These are phyloP conservation scores for Komagataella pastoris DNA, from an alignment of 805 yeast species.

Conservation along the genomic window DNA sequence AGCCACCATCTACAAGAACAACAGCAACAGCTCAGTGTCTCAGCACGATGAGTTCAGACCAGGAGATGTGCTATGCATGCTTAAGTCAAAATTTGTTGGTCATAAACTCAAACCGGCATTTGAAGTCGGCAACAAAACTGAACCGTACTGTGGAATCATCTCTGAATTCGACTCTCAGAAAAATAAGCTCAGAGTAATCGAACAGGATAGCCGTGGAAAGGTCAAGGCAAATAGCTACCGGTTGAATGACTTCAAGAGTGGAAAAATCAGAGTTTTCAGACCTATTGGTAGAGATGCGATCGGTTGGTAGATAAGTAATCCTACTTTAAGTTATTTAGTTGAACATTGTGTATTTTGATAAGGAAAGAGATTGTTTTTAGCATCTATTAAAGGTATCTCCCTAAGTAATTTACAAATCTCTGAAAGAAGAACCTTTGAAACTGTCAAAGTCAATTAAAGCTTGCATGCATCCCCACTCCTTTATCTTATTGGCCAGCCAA, in stretches of 20 bases:
- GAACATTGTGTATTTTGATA: not conserved
- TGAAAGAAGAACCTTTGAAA: constrained; percentile 39
- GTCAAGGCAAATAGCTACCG: constrained; percentile 51
- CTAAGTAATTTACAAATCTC: not conserved
- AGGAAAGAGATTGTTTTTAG: not conserved
- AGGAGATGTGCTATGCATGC: constrained; percentile 75
- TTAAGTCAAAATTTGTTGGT: constrained; percentile 61
- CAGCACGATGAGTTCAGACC: constrained; percentile 54
- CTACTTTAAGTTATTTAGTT: not conserved
- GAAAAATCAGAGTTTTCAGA: constrained; percentile 71
- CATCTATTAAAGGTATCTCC: not conserved
- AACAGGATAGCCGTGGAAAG: constrained; percentile 33
- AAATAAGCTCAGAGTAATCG: constrained; percentile 57
- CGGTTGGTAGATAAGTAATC: constrained; percentile 39
- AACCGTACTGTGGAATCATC: constrained; percentile 48
- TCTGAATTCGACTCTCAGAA: constrained; percentile 65
- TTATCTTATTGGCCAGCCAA: constrained; percentile 88
- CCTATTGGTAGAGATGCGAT: constrained; percentile 60
- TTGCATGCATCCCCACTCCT: constrained; percentile 99
- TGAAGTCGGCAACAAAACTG: constrained; percentile 42
- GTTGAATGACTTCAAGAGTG: constrained; percentile 61
- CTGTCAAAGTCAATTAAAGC: constrained; percentile 92
- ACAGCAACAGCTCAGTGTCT: constrained; percentile 32
- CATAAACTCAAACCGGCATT: constrained; percentile 43
- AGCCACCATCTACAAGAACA: constrained; percentile 48